Percentiles rank a stretch among this genome's conserved stretches.
Conservation (phyloP, 2,329 filamentous ascomycete species). For the Ilyonectria sp. region DNA sequence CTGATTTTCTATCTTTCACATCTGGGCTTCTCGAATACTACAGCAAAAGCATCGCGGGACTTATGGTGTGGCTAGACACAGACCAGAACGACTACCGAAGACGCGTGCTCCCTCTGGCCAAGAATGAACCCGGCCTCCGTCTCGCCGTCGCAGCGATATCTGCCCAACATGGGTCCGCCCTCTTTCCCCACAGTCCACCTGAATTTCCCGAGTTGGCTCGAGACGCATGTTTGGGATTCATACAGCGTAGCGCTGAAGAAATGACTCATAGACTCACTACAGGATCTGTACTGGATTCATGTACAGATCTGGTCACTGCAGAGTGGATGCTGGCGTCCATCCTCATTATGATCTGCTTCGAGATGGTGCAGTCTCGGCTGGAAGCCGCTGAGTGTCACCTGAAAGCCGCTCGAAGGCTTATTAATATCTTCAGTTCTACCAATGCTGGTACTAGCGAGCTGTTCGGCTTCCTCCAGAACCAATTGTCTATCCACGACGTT, state of each 20-base stretch:
- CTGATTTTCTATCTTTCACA: conserved; percentile 1
- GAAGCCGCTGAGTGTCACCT: conserved; percentile 26
- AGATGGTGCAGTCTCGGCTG: conserved; percentile 31
- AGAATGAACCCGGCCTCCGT: conserved; percentile 16
- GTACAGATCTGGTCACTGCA: conserved; percentile 3
- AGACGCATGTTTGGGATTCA: conserved; percentile 13
- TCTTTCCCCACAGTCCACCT: conserved; percentile 1
- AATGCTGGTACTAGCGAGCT: conserved; percentile 1
- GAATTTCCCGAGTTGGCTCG: conserved; percentile 16
- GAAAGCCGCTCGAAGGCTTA: conserved; percentile 23
- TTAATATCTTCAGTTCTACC: conserved; percentile 16
- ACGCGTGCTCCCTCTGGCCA: conserved; percentile 16
- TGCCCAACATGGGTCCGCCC: conserved; percentile 18
- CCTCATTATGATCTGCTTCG: conserved; percentile 30
- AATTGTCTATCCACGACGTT: conserved; percentile 32
- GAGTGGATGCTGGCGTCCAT: conserved; percentile 35
- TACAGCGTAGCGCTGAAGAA: conserved; percentile 11
- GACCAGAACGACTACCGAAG: conserved; percentile 25
- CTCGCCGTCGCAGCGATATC: conserved; percentile 25
- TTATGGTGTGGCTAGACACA: conserved; percentile 30
- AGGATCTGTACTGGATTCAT: background rate
- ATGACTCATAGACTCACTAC: conserved; percentile 1
- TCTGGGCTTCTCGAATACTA: conserved; percentile 25
- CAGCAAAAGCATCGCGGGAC: conserved; percentile 14
- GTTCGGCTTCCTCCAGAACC: conserved; percentile 26